Evolutionary conservation across 306 rosid genomes (phyloP).

Genomic region (Lotus japonicus): DNA sequence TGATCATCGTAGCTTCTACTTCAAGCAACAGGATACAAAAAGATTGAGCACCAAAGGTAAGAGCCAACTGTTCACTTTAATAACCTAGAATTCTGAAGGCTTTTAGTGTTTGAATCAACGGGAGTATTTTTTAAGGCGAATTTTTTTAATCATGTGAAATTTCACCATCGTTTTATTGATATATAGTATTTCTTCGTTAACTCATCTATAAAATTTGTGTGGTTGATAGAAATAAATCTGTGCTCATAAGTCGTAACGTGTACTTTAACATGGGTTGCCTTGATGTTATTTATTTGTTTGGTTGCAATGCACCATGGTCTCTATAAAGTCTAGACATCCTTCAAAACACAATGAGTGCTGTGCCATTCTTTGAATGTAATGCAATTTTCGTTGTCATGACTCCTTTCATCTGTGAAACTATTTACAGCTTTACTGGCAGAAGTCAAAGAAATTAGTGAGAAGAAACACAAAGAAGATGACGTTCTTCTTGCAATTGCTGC

Average conservation of each 20-base stretch:
- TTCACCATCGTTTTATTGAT: background rate
- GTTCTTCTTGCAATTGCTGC: constrained; percentile 96
- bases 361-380: background rate
- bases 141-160: background rate
- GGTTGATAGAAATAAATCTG: background rate
- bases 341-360: background rate
- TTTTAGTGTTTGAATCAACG: constrained; percentile 7
- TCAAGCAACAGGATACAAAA: constrained; percentile 95
- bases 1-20: constrained; percentile 99
- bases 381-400: constrained; percentile 10
- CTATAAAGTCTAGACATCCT: background rate
- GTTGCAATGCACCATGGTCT: background rate
- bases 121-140: background rate
- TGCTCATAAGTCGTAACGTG: background rate
- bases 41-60: constrained; percentile 96
- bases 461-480: constrained; percentile 91
- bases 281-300: background rate
- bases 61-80: background rate
- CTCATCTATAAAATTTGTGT: background rate
- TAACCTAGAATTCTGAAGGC: background rate
- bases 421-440: constrained; percentile 81
- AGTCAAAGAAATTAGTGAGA: constrained; percentile 96
- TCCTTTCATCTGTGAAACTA: constrained; percentile 14
- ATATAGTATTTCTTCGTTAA: background rate
- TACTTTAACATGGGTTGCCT: background rate